Conservation (phyloP, 1,139 yeast species). For the Saccharomyces hybrid region DNA sequence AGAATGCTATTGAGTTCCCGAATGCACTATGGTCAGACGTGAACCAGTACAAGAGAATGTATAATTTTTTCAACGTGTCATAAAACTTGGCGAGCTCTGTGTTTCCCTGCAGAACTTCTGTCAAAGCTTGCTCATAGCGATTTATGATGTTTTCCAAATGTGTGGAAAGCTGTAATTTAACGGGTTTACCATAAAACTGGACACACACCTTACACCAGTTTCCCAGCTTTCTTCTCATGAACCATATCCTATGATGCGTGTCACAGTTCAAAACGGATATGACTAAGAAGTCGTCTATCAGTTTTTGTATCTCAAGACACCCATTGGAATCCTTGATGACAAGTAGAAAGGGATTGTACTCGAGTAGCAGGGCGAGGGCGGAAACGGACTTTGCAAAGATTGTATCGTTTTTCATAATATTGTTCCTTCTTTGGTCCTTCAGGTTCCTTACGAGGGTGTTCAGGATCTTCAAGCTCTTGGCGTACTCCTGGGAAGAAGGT, state of each 20-base stretch:
- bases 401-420: slow-evolving; percentile 10
- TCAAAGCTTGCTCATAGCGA: slow-evolving; percentile 12
- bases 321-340: background rate
- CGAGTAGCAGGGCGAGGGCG: slow-evolving; percentile 23
- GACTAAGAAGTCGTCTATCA: slow-evolving; percentile 15
- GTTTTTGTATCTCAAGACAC: slow-evolving; percentile 12
- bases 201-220: slow-evolving; percentile 18
- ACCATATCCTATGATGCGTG: slow-evolving; percentile 20
- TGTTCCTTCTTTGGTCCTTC: slow-evolving; percentile 11
- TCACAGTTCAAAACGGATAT: slow-evolving; percentile 15
- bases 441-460: slow-evolving; percentile 21
- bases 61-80: slow-evolving; percentile 13
- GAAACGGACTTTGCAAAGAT: slow-evolving; percentile 24
- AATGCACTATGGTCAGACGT: slow-evolving; percentile 12
- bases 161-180: slow-evolving; percentile 12
- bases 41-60: slow-evolving; percentile 24
- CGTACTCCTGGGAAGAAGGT: slow-evolving; percentile 11
- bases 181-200: slow-evolving; percentile 12
- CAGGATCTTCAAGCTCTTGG: slow-evolving; percentile 20
- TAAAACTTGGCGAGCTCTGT: slow-evolving; percentile 11
- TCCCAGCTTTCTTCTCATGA: slow-evolving; percentile 19
- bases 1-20: slow-evolving; percentile 12
- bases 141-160: slow-evolving; percentile 8
- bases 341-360: slow-evolving; percentile 19
- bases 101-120: slow-evolving; percentile 14